Percentiles rank a stretch among this genome's conserved stretches.
phyloP scores from a whole-genome alignment of 805 yeast genomes.

The Pichia thaimueangensis region DNA sequence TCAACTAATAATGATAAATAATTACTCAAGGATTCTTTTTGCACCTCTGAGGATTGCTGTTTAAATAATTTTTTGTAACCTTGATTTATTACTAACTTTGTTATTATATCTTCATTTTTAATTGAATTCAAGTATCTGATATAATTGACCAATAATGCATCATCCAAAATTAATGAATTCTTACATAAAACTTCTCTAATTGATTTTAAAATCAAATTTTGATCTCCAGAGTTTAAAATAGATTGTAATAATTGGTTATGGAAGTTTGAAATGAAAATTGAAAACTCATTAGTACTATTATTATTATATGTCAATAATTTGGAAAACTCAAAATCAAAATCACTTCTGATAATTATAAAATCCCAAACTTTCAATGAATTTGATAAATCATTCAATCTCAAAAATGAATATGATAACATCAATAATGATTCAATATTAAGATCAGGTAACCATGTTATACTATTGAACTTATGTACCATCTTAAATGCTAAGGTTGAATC shows the following conservation, averaged over 20 bases:
- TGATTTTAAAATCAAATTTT: slow-evolving; percentile 21
- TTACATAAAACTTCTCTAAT: slow-evolving; percentile 28
- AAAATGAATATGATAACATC: slow-evolving; percentile 20
- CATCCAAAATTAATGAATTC: slow-evolving; percentile 21
- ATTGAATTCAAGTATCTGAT: slow-evolving; percentile 21
- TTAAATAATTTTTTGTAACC: slow-evolving; percentile 23
- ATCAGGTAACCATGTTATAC: slow-evolving; percentile 31
- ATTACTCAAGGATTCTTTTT: slow-evolving; percentile 22
- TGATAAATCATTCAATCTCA: slow-evolving; percentile 19
- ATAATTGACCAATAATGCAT: slow-evolving; percentile 20
- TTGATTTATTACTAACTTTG: slow-evolving; percentile 26
- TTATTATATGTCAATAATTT: slow-evolving; percentile 9
- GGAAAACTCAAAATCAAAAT: slow-evolving; percentile 24
- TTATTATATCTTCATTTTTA: slow-evolving; percentile 18
- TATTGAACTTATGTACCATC: slow-evolving; percentile 24
- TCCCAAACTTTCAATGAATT: slow-evolving; percentile 28
- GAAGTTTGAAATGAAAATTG: slow-evolving; percentile 15
- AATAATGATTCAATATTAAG: slow-evolving; percentile 24
- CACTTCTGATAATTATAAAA: slow-evolving; percentile 26
- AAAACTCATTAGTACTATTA: slow-evolving; percentile 7
- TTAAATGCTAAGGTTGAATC: slow-evolving; percentile 24
- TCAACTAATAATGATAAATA: slow-evolving; percentile 29
- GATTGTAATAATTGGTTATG: slow-evolving; percentile 21
- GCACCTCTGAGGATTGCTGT: background rate
- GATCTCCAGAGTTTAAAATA: slow-evolving; percentile 18